Evolutionary conservation across 768 basidiomycete species (phyloP).

Genomic region (Lactifluus rugatus): DNA sequence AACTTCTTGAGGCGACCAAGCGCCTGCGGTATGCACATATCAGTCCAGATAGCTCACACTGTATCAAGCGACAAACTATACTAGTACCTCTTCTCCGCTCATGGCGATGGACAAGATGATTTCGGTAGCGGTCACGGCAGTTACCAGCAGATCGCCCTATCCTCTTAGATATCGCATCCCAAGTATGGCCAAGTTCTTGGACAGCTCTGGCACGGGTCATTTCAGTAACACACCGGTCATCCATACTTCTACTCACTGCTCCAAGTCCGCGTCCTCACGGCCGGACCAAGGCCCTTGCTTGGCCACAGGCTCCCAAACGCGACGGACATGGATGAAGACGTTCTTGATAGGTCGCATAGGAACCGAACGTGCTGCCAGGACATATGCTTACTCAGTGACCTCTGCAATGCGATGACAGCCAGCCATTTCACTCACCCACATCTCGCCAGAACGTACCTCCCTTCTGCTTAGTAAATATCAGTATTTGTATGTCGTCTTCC

Average conservation of each 20-base stretch:
- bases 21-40: background rate
- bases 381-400: background rate
- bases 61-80: background rate
- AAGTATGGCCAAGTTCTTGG: background rate
- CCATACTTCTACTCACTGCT: background rate
- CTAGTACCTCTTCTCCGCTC: background rate
- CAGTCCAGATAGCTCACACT: background rate
- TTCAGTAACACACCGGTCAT: background rate
- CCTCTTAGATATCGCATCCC: background rate
- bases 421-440: background rate
- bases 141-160: background rate
- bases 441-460: conserved; percentile 1
- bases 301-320: conserved; percentile 1
- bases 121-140: conserved; percentile 5
- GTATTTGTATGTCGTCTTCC: background rate
- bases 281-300: conserved; percentile 1
- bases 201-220: background rate
- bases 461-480: conserved; percentile 2
- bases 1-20: background rate
- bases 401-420: background rate
- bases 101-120: background rate
- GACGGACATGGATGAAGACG: conserved; percentile 8
- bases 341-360: conserved; percentile 6
- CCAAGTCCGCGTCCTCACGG: background rate
- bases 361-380: conserved; percentile 2